Conservation (phyloP, 345 rosid genomes). For the Noccaea bulbosa region DNA sequence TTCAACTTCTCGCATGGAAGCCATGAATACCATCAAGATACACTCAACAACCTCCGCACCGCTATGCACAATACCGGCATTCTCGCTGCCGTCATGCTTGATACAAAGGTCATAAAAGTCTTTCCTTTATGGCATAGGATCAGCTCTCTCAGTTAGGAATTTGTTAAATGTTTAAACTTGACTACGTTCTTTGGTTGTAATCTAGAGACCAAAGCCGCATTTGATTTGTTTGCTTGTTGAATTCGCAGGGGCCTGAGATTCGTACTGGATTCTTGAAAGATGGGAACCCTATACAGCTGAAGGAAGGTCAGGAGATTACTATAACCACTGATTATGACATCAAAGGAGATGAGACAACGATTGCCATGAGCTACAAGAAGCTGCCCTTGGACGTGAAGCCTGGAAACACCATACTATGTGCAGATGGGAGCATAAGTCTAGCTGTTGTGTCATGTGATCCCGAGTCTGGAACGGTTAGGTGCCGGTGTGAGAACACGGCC, state of each 20-base stretch:
- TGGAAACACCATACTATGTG: conserved; percentile 75
- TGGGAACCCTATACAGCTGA: conserved; percentile 62
- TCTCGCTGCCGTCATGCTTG: conserved; percentile 80
- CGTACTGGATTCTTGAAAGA: conserved; percentile 71
- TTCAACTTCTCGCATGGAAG: conserved; percentile 99
- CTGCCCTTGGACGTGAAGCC: conserved; percentile 77
- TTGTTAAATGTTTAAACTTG: too few species aligned
- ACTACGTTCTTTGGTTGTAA: too few species aligned
- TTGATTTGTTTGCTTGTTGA: conserved; percentile 11
- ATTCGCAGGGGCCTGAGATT: conserved; percentile 69
- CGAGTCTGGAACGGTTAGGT: conserved; percentile 72
- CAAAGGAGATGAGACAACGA: conserved; percentile 68
- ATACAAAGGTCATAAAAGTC: conserved; percentile 57
- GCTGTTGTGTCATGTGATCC: conserved; percentile 74
- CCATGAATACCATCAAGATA: conserved; percentile 88
- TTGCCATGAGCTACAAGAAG: conserved; percentile 92
- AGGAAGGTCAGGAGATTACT: conserved; percentile 67
- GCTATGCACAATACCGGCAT: conserved; percentile 74
- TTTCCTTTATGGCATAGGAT: too few species aligned
- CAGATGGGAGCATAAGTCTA: conserved; percentile 86
- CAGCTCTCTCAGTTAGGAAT: too few species aligned
- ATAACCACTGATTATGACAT: conserved; percentile 76
- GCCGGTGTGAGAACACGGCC: conserved; percentile 84
- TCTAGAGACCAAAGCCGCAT: neutral
- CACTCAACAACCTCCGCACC: conserved; percentile 70